Evolutionary conservation across 1,284 basidiomycete genomes (phyloP).

Genomic region (Heterobasidion annosum): DNA sequence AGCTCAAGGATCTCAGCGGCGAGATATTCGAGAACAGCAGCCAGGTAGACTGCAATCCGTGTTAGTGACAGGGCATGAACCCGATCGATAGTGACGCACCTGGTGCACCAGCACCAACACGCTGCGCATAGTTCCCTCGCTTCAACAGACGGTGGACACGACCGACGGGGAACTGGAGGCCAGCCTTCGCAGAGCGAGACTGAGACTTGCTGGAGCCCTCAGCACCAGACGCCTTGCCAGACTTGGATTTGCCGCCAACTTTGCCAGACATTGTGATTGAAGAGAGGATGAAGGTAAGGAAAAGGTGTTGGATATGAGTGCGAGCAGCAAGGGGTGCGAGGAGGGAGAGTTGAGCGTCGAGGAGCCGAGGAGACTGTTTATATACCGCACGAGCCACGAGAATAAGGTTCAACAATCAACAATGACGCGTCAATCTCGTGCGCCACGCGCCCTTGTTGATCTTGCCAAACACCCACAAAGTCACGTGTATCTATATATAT

Average conservation of each 20-base stretch:
- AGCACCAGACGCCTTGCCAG: slow-evolving; percentile 40
- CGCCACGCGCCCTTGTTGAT: not conserved
- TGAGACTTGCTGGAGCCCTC: slow-evolving; percentile 42
- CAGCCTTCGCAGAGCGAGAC: slow-evolving; percentile 78
- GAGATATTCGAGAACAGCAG: slow-evolving; percentile 66
- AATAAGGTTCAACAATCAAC: slow-evolving; percentile 14
- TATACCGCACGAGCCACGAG: not conserved
- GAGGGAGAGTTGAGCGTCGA: not conserved
- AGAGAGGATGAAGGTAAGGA: not conserved
- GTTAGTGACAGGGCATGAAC: not conserved
- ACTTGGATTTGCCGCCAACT: slow-evolving; percentile 9
- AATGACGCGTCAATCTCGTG: slow-evolving; percentile 10
- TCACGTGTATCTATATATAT: slow-evolving; percentile 8
- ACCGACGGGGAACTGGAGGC: slow-evolving; percentile 78
- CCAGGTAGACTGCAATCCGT: slow-evolving; percentile 54
- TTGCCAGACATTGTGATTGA: not conserved
- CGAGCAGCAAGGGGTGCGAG: not conserved
- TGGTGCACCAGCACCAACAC: slow-evolving; percentile 55
- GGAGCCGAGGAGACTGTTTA: not conserved
- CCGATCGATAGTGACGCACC: slow-evolving; percentile 25
- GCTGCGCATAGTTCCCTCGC: slow-evolving; percentile 59
- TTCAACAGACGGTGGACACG: slow-evolving; percentile 72
- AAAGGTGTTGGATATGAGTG: not conserved
- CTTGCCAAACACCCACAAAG: slow-evolving; percentile 11
- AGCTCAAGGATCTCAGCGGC: slow-evolving; percentile 72